These are phyloP conservation scores for Podospora sp. DNA, from an alignment of 495 filamentous ascomycete species.

Conservation along the genomic window DNA sequence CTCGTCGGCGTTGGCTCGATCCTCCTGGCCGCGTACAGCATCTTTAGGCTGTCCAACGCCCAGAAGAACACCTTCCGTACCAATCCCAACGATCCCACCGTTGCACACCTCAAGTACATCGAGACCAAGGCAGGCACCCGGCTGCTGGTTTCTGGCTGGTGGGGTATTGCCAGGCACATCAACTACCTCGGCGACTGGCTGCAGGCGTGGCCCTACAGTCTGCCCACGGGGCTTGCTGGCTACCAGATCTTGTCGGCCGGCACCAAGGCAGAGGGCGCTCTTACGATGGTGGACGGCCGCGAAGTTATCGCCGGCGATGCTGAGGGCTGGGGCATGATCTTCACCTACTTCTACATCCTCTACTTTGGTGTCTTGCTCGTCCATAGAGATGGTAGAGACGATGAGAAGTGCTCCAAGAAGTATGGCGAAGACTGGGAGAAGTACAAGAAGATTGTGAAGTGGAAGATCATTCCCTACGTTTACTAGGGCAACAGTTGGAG, in stretches of 20 bases:
- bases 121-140: conserved; percentile 80
- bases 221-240: conserved; percentile 87
- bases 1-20: conserved; percentile 64
- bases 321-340: conserved; percentile 76
- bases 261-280: conserved; percentile 44
- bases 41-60: conserved; percentile 90
- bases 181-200: conserved; percentile 99
- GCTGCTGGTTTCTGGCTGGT: conserved; percentile 89
- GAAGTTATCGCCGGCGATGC: conserved; percentile 71
- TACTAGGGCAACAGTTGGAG: conserved; percentile 57
- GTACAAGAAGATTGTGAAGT: conserved; percentile 82
- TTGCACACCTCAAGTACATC: conserved; percentile 83
- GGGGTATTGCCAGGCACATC: conserved; percentile 90
- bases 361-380: conserved; percentile 91
- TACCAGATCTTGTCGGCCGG: conserved; percentile 65
- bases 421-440: conserved; percentile 93
- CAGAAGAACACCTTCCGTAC: conserved; percentile 94
- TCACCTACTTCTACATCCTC: conserved; percentile 94
- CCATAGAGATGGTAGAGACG: conserved; percentile 89
- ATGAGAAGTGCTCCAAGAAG: conserved; percentile 88
- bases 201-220: conserved; percentile 87
- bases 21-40: conserved; percentile 72
- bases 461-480: conserved; percentile 85
- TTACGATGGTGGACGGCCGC: conserved; percentile 59
- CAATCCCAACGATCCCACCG: conserved; percentile 77